Percentiles rank a stretch among this genome's conserved stretches.
phyloP scores from a whole-genome alignment of 129 eudicot species.

The Cynara cardunculus region DNA sequence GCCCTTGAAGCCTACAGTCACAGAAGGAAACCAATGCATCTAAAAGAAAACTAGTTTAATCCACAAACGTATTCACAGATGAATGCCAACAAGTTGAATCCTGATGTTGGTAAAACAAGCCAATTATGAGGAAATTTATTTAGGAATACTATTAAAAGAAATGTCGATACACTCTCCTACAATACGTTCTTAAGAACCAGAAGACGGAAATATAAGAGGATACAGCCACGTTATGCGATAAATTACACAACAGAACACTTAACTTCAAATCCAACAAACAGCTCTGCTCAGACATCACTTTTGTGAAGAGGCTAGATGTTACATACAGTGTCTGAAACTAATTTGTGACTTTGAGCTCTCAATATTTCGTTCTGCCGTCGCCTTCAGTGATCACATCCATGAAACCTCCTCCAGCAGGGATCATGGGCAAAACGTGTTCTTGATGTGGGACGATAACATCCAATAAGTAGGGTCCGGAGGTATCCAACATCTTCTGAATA shows the following conservation, averaged over 20 bases:
- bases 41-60: neutral
- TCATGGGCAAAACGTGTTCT: conserved; percentile 61
- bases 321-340: conserved; percentile 12
- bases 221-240: neutral
- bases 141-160: neutral
- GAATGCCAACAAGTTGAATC: neutral
- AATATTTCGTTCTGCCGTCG: conserved; percentile 42
- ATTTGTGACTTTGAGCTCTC: neutral
- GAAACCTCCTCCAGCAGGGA: conserved; percentile 53
- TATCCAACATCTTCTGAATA: conserved; percentile 45
- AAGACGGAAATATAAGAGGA: neutral
- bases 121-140: conserved; percentile 7
- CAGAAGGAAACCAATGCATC: neutral
- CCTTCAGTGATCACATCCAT: conserved; percentile 44
- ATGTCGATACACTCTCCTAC: conserved; percentile 4
- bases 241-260: conserved; percentile 26
- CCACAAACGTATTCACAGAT: neutral
- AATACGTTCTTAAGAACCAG: conserved; percentile 5
- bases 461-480: conserved; percentile 45
- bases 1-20: neutral
- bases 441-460: conserved; percentile 57
- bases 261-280: conserved; percentile 27
- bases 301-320: neutral
- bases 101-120: neutral
- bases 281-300: conserved; percentile 5